phyloP scores from a whole-genome alignment of 164 flowering plant species.

The Chimonanthus salicifolius region DNA sequence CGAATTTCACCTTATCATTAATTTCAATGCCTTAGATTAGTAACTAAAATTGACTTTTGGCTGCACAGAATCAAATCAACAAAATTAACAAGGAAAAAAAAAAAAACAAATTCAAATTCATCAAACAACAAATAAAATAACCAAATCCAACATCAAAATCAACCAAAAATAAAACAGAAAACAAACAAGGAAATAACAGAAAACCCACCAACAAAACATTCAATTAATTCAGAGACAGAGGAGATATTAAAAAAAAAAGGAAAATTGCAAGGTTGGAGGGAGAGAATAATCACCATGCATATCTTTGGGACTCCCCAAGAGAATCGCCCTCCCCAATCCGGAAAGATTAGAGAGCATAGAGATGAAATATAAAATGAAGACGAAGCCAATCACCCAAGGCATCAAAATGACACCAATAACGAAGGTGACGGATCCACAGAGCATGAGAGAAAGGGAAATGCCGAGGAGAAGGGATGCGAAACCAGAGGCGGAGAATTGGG shows the following conservation, averaged over 20 bases:
- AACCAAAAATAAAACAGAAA: background rate
- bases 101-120: background rate
- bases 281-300: conserved; percentile 34
- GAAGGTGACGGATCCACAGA: conserved; percentile 93
- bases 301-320: conserved; percentile 34
- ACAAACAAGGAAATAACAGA: no score
- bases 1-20: no score
- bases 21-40: no score
- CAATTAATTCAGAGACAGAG: background rate
- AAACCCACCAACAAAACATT: background rate
- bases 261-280: background rate
- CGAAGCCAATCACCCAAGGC: conserved; percentile 93
- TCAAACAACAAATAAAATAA: background rate
- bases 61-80: background rate
- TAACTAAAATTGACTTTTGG: no score
- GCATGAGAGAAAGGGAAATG: conserved; percentile 74
- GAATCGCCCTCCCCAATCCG: conserved; percentile 54
- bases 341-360: conserved; percentile 69
- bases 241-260: background rate
- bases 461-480: conserved; percentile 87
- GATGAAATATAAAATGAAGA: conserved; percentile 63
- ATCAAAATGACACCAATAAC: conserved; percentile 84
- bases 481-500: conserved; percentile 66
- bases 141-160: background rate
- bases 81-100: no score